Evolutionary conservation across 495 filamentous ascomycete genomes (phyloP).

Genomic region (Podospora didyma): DNA sequence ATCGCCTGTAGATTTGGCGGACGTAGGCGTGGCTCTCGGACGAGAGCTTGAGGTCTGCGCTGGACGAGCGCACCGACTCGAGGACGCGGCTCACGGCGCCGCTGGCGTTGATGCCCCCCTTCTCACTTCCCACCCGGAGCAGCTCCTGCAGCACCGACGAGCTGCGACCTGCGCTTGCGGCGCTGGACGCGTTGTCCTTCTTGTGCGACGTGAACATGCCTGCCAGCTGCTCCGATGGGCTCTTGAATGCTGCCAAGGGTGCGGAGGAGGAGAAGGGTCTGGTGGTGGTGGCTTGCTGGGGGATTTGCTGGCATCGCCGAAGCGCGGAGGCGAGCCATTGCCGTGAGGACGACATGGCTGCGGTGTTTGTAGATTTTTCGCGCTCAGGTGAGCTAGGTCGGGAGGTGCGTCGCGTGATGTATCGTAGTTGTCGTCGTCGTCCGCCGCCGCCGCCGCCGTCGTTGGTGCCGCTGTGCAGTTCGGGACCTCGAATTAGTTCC

Average conservation of each 20-base stretch:
- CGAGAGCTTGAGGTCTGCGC: constrained; percentile 11
- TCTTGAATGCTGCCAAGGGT: too few species aligned
- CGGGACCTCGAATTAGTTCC: background rate
- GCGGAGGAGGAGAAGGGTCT: too few species aligned
- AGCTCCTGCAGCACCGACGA: too few species aligned
- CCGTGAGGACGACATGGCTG: constrained; percentile 2
- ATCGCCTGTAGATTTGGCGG: constrained; percentile 51
- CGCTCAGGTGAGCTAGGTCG: background rate
- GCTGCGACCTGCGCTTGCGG: background rate
- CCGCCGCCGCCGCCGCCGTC: background rate
- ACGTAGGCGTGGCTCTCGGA: constrained; percentile 28
- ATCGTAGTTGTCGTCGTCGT: background rate
- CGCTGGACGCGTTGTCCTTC: background rate
- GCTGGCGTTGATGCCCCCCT: background rate
- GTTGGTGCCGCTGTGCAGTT: background rate
- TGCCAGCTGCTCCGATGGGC: too few species aligned
- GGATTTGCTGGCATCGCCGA: constrained; percentile 4
- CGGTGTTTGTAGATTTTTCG: background rate
- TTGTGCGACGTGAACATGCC: too few species aligned
- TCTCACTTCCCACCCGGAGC: too few species aligned
- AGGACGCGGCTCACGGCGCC: too few species aligned
- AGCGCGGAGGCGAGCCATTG: constrained; percentile 13
- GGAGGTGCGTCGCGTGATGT: background rate
- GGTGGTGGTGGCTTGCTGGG: too few species aligned
- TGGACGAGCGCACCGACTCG: background rate